Evolutionary conservation across 306 rosid species (phyloP).

Genomic region (Sphenostylis stenocarpa): DNA sequence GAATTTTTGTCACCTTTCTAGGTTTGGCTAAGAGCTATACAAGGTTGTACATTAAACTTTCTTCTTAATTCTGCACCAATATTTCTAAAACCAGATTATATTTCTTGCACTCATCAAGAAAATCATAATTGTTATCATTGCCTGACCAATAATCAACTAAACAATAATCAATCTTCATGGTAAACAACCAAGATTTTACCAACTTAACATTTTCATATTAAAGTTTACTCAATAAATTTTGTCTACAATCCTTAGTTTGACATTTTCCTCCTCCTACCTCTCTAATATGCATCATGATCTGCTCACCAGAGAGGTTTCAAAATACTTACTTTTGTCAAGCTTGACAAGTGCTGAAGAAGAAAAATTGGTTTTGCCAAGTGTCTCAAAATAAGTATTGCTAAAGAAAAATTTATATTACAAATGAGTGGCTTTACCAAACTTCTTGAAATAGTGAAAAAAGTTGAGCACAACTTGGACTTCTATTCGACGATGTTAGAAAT

Average conservation of each 20-base stretch:
- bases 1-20: not conserved
- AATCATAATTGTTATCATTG: not conserved
- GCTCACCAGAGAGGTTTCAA: not conserved
- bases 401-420: not conserved
- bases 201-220: not conserved
- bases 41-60: not conserved
- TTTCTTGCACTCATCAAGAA: not conserved
- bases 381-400: not conserved
- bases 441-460: not conserved
- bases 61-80: not conserved
- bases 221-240: not conserved
- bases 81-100: not conserved
- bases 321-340: not conserved
- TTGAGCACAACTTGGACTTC: not conserved
- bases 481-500: not conserved
- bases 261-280: not conserved
- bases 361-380: not conserved
- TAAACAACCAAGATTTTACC: not conserved
- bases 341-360: not conserved
- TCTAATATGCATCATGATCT: not conserved
- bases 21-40: not conserved
- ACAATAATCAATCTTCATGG: not conserved
- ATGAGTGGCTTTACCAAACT: not conserved
- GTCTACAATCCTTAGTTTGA: not conserved
- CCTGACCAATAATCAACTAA: not conserved